Evolutionary conservation across 768 basidiomycete genomes (phyloP), one percentile per base, ranked within the genome.

Genomic region (Naganishia vishniacii): DNA sequence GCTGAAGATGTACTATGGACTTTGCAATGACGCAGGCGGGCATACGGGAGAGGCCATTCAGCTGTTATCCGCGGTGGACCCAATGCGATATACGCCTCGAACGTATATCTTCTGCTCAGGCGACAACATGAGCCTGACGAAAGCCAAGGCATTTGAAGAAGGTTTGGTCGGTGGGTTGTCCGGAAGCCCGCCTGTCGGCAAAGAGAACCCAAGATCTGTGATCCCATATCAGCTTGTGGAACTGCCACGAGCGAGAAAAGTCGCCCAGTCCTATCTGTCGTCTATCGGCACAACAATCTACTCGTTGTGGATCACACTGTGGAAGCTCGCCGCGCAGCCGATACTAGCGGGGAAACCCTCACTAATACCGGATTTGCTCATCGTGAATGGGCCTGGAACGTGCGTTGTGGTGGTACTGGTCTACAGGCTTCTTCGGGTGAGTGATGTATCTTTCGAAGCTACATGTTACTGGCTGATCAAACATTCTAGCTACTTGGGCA

Each of bases 361-460:
- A 40, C 41, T 68, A 11, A 65, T 79, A 3, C 84, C 85, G 70
- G 91, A 97, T 63, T 79, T 90, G 29, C 80, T 99, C 51, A 79
- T 99, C 56, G 77, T 98, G 29, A 98, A 98, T 75, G 95, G 95
- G 1, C 95, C 95, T 0, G 94, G 95, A 16, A 97, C 94, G 6
- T 93, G 90, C 73, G 84, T 93, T 34, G 80, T 87, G 5, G 80
- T 98, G 6, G 89, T 87, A 64, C 64, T 83, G 16, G 85, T 88
- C 0, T 82, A 85, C 15, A 86, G 84, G 72, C 62, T 90, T 45
- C 87, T 86, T 69, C 84, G 83, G 76, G 91, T 89, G 73, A 69
- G 84, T 79, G 51, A 25, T 1, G 20, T 4, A 6, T 47, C 28
- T n/a, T 25, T 6, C 6, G 31, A 61, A 4, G 58, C 16, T 13